phyloP scores from a whole-genome alignment of 495 filamentous ascomycete genomes.

The Annulohypoxylon maeteangense region DNA sequence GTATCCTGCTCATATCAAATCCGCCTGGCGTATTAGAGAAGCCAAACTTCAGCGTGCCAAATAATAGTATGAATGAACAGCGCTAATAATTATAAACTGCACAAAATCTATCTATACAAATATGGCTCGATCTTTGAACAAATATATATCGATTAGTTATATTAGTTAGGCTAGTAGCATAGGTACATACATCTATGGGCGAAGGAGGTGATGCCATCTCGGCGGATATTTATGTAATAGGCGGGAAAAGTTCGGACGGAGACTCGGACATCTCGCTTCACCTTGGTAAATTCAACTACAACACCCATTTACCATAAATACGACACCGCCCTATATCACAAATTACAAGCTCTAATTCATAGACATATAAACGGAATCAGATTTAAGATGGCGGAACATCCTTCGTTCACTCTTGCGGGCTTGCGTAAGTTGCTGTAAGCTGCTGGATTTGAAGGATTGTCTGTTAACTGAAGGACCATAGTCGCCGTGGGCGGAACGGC shows the following conservation, averaged over 20 bases:
- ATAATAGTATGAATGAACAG: neutral
- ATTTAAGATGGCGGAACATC: slow-evolving; percentile 38
- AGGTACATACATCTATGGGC: too few relatives aligned
- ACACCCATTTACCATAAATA: neutral
- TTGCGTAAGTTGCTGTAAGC: slow-evolving; percentile 28
- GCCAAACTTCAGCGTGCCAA: too few relatives aligned
- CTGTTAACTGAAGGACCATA: neutral
- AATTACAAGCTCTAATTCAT: neutral
- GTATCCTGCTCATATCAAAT: neutral
- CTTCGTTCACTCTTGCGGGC: slow-evolving; percentile 41
- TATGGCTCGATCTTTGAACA: too few relatives aligned
- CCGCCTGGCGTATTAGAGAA: neutral
- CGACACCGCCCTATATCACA: neutral
- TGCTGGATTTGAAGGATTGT: neutral
- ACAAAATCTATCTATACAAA: neutral
- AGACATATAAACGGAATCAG: neutral
- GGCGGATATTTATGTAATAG: neutral
- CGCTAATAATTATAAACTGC: neutral
- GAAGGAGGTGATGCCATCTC: slow-evolving; percentile 2
- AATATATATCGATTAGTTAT: too few relatives aligned
- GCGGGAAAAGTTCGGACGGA: slow-evolving; percentile 36
- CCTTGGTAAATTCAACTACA: slow-evolving; percentile 9
- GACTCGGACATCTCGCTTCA: neutral
- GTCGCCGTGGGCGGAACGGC: slow-evolving; percentile 41
- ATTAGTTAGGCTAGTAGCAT: too few relatives aligned